Evolutionary conservation across 225 moss, liverwort and hornwort genomes (phyloP), one percentile per base, ranked within the genome.

Genomic region (Antitrichia curtipendula): DNA sequence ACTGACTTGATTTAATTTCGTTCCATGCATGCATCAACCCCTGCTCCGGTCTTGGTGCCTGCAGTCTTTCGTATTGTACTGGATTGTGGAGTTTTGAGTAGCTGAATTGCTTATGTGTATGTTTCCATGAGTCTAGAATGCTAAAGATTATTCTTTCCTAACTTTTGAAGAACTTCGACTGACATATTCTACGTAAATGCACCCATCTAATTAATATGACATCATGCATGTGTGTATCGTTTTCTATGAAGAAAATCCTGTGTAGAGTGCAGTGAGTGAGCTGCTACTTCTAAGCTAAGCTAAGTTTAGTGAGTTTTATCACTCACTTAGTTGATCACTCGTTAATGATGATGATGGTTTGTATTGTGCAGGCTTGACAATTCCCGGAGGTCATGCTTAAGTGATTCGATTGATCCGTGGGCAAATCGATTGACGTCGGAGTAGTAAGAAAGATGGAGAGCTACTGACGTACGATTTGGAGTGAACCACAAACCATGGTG

Each of bases 341-440:
- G 63, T 18, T 81, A 8, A 10, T 53, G 22, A 31, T 38, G 19
- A 15, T 88, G 17, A 18, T 12, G 3, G 24, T 38, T 31, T 47
- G 47, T 23, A 27, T 3, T 52, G 49, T 89, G 84, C 86, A 91
- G 91, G 89, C 61, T 3, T 23, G 49, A 2, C 6, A 1, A 89
- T 91, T 69, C 91, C 91, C 81, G 91, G 91, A 66, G 91, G 89
- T 21, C 89, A 91, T 41, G 2, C 88, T 52, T 91, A 68, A 86
- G 57, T 50, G 28, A 38, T 45, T 45, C 45, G 45, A 45, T 52
- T 17, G 6, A 16, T 81, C 7, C 57, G 70, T 5, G 28, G 25
- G 1, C 12, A 13, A 38, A 38, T 72, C 21, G 70, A 31, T 68
- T 38, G 72, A 29, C 57, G 62, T 34, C 63, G 66, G 76, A 76